Conservation (phyloP, 192 early-diverging fungal genomes). For the Phlyctochytrium arcticum region DNA sequence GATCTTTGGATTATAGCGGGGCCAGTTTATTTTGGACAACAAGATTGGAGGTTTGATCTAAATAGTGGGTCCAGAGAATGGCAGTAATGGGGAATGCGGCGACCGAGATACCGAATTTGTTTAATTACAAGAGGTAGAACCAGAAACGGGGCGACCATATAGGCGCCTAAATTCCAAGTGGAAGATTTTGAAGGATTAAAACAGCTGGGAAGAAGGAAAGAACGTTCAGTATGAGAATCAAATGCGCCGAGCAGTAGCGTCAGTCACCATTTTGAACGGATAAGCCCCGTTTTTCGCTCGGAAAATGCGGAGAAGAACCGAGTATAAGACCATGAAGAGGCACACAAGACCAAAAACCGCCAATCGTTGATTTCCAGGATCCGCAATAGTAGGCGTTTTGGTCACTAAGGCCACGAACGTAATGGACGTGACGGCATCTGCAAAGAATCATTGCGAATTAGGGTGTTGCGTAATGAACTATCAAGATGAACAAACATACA, state of each 20-base stretch:
- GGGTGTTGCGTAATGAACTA: not conserved
- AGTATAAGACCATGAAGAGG: conserved; percentile 64
- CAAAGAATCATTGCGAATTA: not conserved
- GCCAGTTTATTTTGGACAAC: conserved; percentile 19
- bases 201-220: too few relatives aligned
- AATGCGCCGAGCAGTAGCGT: too few relatives aligned
- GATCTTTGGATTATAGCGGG: not conserved
- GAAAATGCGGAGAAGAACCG: conserved; percentile 63
- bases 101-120: too few relatives aligned
- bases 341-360: conserved; percentile 56
- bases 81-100: not conserved
- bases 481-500: conserved; percentile 46
- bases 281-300: conserved; percentile 67
- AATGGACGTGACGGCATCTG: conserved; percentile 60
- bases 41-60: conserved; percentile 17
- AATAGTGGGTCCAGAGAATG: not conserved
- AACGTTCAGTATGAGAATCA: too few relatives aligned
- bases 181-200: too few relatives aligned
- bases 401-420: conserved; percentile 51
- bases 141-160: too few relatives aligned
- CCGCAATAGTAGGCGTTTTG: conserved; percentile 50
- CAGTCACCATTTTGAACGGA: conserved; percentile 50
- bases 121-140: too few relatives aligned
- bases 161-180: too few relatives aligned
- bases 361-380: conserved; percentile 49